A percentile compares a stretch with the other conserved stretches of the same genome.
Conservation (phyloP, 2,329 filamentous ascomycete species). For the Akanthomyces muscarius region DNA sequence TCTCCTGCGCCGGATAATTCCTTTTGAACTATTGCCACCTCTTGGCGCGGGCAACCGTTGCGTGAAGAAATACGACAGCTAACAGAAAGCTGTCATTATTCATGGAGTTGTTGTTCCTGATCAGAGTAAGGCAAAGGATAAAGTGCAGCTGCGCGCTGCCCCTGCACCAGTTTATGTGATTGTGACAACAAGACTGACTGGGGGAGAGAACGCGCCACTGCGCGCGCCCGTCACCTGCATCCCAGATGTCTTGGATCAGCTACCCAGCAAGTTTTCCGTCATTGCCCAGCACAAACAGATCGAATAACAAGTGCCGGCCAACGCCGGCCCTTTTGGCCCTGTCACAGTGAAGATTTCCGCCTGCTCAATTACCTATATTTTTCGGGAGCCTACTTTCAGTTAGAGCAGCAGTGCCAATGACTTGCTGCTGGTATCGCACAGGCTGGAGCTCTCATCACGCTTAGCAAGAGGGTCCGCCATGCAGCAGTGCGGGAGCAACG, state of each 20-base stretch:
- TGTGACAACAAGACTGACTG: constrained; percentile 3
- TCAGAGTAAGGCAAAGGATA: neutral
- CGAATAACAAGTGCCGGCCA: neutral
- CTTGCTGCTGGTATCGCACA: neutral
- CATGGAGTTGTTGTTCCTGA: too few species aligned
- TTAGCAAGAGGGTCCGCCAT: neutral
- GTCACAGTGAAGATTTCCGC: neutral
- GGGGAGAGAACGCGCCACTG: neutral
- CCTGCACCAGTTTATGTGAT: constrained; percentile 1
- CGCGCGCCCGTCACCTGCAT: neutral
- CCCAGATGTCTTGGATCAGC: constrained; percentile 12
- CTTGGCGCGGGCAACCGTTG: too few species aligned
- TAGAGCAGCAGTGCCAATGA: neutral
- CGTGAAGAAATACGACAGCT: too few species aligned
- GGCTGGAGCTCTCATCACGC: neutral
- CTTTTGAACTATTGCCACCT: neutral
- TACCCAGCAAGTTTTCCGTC: neutral
- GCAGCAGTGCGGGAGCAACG: neutral
- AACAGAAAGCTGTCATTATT: neutral
- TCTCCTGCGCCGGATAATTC: neutral
- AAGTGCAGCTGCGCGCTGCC: neutral
- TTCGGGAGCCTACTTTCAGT: neutral
- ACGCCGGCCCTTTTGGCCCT: neutral
- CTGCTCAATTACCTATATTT: neutral
- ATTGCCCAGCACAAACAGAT: neutral